These are phyloP conservation scores for Wickerhamiella shivajii DNA, from an alignment of 805 yeast species.

Conservation along the genomic window DNA sequence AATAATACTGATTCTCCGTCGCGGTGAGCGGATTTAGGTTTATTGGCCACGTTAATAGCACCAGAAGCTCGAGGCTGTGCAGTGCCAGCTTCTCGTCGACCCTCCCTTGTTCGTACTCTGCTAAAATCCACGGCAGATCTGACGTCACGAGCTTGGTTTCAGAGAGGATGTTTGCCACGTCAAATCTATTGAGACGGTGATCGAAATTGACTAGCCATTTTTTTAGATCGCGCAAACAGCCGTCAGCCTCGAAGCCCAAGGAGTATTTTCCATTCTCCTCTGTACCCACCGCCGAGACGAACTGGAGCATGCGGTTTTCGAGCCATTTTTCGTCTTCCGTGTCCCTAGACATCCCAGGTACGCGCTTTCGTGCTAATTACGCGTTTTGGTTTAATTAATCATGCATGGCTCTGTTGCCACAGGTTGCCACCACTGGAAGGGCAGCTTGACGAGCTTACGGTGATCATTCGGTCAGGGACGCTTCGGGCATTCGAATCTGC, in stretches of 20 bases:
- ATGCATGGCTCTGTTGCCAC: too few species aligned
- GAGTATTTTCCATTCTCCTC: slow-evolving; percentile 36
- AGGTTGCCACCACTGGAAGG: too few species aligned
- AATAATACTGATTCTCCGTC: slow-evolving; percentile 39
- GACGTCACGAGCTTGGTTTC: slow-evolving; percentile 58
- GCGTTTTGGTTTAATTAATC: too few species aligned
- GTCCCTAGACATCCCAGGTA: too few species aligned
- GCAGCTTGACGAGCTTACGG: too few species aligned
- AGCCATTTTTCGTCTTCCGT: too few species aligned
- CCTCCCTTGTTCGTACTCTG: slow-evolving; percentile 47
- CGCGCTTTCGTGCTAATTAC: too few species aligned
- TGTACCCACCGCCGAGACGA: slow-evolving; percentile 5
- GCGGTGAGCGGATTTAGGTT: slow-evolving; percentile 41
- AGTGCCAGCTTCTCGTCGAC: slow-evolving; percentile 47
- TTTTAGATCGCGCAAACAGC: slow-evolving; percentile 75
- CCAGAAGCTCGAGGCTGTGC: slow-evolving; percentile 64
- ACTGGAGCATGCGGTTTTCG: slow-evolving; percentile 1
- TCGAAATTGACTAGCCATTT: slow-evolving; percentile 80
- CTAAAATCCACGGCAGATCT: slow-evolving; percentile 61
- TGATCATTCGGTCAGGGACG: too few species aligned
- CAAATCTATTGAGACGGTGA: slow-evolving; percentile 51
- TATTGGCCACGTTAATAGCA: slow-evolving; percentile 76
- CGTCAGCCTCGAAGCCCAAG: slow-evolving; percentile 75
- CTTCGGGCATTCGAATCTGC: too few species aligned
- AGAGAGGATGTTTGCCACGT: slow-evolving; percentile 78